These are phyloP conservation scores for Psilocybe mexicana DNA, from an alignment of 1,284 basidiomycete genomes.

Conservation along the genomic window DNA sequence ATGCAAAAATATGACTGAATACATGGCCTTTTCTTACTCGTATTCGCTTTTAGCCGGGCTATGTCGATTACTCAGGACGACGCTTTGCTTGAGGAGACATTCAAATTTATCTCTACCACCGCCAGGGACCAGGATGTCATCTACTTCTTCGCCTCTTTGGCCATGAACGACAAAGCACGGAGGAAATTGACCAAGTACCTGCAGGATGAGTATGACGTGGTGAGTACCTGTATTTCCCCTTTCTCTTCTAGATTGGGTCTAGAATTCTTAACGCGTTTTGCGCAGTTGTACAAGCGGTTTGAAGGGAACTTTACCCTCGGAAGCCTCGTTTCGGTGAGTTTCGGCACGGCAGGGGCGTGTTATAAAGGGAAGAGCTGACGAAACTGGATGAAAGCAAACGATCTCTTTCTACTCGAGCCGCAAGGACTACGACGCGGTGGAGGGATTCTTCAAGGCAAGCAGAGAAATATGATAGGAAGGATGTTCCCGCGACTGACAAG, in stretches of 20 bases:
- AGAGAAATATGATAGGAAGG: conserved; percentile 3
- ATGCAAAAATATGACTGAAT: background rate
- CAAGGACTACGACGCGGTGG: conserved; percentile 67
- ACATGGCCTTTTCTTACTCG: background rate
- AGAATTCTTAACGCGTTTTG: conserved; percentile 23
- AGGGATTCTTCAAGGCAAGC: conserved; percentile 68
- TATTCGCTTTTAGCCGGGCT: conserved; percentile 33
- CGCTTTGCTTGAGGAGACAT: conserved; percentile 55
- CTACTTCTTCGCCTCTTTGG: conserved; percentile 52
- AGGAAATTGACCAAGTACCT: conserved; percentile 41
- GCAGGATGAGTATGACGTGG: conserved; percentile 59
- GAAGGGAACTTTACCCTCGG: conserved; percentile 66
- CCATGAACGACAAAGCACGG: conserved; percentile 45
- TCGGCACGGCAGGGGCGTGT: background rate
- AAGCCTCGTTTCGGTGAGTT: conserved; percentile 49
- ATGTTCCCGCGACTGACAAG: conserved; percentile 15
- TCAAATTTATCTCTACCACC: conserved; percentile 56
- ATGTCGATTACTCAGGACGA: conserved; percentile 48
- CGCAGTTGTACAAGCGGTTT: conserved; percentile 70
- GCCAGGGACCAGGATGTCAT: conserved; percentile 67
- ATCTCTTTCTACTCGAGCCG: conserved; percentile 66
- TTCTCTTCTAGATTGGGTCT: background rate
- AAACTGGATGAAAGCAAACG: conserved; percentile 41
- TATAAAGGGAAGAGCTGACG: conserved; percentile 4
- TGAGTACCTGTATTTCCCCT: conserved; percentile 34